Evolutionary conservation across 208 protist genomes (phyloP), one percentile per base, ranked within the genome.

Genomic region (Angomonas deanei): DNA sequence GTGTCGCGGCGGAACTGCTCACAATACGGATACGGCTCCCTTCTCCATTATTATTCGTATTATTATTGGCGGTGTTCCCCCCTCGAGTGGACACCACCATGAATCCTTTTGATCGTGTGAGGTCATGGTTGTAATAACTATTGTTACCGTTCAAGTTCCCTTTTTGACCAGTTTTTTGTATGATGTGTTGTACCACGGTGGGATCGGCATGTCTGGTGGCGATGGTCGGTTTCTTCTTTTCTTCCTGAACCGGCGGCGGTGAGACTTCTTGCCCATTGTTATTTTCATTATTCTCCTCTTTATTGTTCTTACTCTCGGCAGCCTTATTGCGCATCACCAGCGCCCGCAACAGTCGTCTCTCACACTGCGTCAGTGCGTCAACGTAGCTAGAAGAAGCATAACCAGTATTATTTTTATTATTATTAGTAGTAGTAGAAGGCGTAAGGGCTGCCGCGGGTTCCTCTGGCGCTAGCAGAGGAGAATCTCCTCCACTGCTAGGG

Each of bases 321-420:
- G 50, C 13, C 50, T 15, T 2, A 10, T 56, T 30, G 23, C 23
- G 23, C 28, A 4, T 3, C 28, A 56, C 50, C 11, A 56, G 28
- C 3, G 50, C 50, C 11, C 50, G 50, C 23, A 56, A 24, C 11
- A 56, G 50, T 28, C 50, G 50, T 24, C 50, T 19, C 50, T 56
- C 50, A n/a, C 15, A 8, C 15, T 3, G 2, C 19, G 50, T 31
- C 15, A 56, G 50, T 28, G 50, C 2, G 4, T 56, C 50, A 11
- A 30, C 23, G 50, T 56, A 5, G 15, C 23, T 19, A 30, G 4
- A 31, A 5, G 50, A 53, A 24, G 47, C n/a, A 6, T 19, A 3
- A 24, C 23, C 50, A 24, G 50, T 5, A 3, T 15, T 26, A 15
- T 15, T 21, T 15, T 21, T n/a, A 15, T 15, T 15, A 42, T 15